phyloP scores from a whole-genome alignment of 2,329 filamentous ascomycete species.

The Pseudogymnoascus sp. region DNA sequence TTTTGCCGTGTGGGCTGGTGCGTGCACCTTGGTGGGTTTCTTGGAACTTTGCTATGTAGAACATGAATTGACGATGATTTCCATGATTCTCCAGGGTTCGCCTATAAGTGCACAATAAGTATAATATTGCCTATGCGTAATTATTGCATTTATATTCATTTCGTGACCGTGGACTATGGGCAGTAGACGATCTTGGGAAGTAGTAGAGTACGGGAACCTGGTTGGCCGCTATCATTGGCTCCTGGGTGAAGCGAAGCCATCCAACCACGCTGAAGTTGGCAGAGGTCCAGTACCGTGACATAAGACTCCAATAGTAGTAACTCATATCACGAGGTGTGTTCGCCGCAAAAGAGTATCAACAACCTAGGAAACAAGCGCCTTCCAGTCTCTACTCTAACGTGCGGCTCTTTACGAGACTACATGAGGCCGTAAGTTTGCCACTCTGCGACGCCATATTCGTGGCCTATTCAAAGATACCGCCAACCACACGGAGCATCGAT shows the following conservation, averaged over 20 bases:
- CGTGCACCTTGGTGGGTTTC: background rate
- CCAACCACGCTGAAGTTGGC: conserved; percentile 7
- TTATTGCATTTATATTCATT: background rate
- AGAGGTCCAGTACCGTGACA: background rate
- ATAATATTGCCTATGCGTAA: background rate
- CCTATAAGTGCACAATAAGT: background rate
- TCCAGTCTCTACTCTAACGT: background rate
- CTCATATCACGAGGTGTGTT: background rate
- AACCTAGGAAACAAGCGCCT: background rate
- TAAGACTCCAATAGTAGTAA: background rate
- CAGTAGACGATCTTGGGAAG: background rate
- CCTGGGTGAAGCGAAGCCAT: background rate
- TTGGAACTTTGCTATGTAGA: conserved; percentile 6
- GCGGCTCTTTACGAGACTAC: background rate
- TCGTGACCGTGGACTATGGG: background rate
- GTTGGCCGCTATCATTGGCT: background rate
- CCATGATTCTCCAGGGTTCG: background rate
- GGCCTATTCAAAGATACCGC: background rate
- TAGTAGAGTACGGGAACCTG: background rate
- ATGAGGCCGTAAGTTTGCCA: background rate
- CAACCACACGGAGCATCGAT: background rate
- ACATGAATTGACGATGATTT: conserved; percentile 1
- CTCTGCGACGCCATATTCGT: conserved; percentile 1
- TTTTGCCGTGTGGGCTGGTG: background rate
- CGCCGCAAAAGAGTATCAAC: background rate